Conservation (phyloP, 805 yeast species). For the Suhomyces tanzawaensis region DNA sequence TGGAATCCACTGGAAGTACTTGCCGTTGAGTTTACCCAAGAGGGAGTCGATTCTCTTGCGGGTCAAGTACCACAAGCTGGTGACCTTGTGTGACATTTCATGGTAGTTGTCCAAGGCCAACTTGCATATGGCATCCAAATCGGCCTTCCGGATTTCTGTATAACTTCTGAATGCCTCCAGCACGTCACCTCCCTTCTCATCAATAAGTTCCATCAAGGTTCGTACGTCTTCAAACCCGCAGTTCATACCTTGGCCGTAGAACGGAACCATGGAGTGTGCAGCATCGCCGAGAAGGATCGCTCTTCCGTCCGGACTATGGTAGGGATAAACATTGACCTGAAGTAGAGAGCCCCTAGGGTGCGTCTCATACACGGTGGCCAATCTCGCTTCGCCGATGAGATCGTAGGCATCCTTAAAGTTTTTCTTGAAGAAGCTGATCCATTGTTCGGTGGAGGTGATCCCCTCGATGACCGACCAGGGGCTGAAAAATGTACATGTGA, state of each 20-base stretch:
- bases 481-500: constrained; percentile 86
- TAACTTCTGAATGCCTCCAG: constrained; percentile 53
- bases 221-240: constrained; percentile 92
- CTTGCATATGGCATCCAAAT: constrained; percentile 71
- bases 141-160: constrained; percentile 55
- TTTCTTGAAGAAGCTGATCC: constrained; percentile 50
- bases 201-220: constrained; percentile 53
- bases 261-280: constrained; percentile 97
- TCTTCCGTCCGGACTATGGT: constrained; percentile 57
- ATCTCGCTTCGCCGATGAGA: constrained; percentile 58
- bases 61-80: constrained; percentile 54
- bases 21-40: constrained; percentile 58
- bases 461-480: constrained; percentile 68
- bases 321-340: constrained; percentile 68
- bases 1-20: constrained; percentile 63
- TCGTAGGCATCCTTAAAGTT: constrained; percentile 75
- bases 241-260: constrained; percentile 96
- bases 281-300: constrained; percentile 85
- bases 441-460: constrained; percentile 42
- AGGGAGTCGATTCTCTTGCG: constrained; percentile 68
- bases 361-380: constrained; percentile 48
- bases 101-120: constrained; percentile 77
- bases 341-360: constrained; percentile 79
- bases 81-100: constrained; percentile 85
- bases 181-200: constrained; percentile 40